Conservation (phyloP, 2,329 filamentous ascomycete species). For the Keithomyces neogunnii region DNA sequence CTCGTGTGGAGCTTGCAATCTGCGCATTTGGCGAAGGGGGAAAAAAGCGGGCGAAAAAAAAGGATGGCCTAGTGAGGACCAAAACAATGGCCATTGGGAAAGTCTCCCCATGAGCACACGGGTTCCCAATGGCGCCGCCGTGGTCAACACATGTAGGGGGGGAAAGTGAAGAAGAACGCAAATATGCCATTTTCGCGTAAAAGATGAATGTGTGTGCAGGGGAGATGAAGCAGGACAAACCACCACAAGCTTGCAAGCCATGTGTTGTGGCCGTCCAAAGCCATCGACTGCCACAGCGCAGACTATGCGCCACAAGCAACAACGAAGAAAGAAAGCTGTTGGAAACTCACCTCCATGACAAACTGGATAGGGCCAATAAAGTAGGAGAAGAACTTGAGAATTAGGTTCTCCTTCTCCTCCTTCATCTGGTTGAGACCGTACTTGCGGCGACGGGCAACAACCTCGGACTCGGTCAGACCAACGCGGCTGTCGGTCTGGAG, state of each 20-base stretch:
- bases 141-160: not conserved
- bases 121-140: not conserved
- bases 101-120: not conserved
- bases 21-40: slow-evolving; percentile 15
- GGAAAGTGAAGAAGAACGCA: not conserved
- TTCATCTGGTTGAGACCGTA: slow-evolving; percentile 85
- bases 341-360: slow-evolving; percentile 71
- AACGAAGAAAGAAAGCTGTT: slow-evolving; percentile 2
- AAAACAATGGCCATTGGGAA: slow-evolving; percentile 9
- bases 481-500: slow-evolving; percentile 66
- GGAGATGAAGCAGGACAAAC: too few species aligned
- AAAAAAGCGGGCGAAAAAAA: slow-evolving; percentile 15
- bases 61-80: slow-evolving; percentile 7
- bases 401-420: slow-evolving; percentile 78
- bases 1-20: slow-evolving; percentile 26
- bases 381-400: slow-evolving; percentile 75
- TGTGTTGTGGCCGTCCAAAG: not conserved
- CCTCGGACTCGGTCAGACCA: slow-evolving; percentile 67
- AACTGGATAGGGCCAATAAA: slow-evolving; percentile 88
- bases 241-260: too few species aligned
- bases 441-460: slow-evolving; percentile 54
- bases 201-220: too few species aligned
- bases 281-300: not conserved
- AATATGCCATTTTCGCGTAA: too few species aligned
- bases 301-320: not conserved